Conservation (phyloP, 257 asterid species). For the Parsonsia alboflavescens region DNA sequence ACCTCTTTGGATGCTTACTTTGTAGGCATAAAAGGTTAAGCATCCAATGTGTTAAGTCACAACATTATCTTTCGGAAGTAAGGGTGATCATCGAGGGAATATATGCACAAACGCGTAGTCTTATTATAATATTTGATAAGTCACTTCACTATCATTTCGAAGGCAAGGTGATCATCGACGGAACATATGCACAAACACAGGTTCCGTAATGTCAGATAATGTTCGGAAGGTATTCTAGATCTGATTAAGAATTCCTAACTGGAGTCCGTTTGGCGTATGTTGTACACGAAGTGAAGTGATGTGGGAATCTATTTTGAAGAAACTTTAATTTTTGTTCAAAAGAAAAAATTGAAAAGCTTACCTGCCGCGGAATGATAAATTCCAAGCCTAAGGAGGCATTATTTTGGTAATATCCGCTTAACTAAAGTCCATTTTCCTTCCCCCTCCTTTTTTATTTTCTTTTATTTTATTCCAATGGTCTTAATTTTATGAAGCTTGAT, state of each 20-base stretch:
- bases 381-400: neutral
- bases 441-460: too few species aligned
- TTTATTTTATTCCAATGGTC: too few species aligned
- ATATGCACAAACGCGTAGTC: constrained; percentile 47
- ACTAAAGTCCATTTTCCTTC: neutral
- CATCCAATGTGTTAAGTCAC: constrained; percentile 27
- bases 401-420: neutral
- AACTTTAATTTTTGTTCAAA: neutral
- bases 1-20: constrained; percentile 35
- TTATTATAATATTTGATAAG: too few species aligned
- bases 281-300: constrained; percentile 22
- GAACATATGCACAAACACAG: too few species aligned
- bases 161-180: too few species aligned
- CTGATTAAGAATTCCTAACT: constrained; percentile 13
- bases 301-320: constrained; percentile 28
- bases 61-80: constrained; percentile 25
- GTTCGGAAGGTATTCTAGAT: constrained; percentile 2
- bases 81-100: constrained; percentile 41
- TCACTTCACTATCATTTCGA: too few species aligned
- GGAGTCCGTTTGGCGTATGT: constrained; percentile 19
- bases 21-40: constrained; percentile 33
- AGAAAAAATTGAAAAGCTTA: neutral
- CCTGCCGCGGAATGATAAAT: neutral
- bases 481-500: too few species aligned
- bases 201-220: constrained; percentile 27